Conservation (phyloP, 768 basidiomycete species). For the Porpolomopsis calyptriformis region DNA sequence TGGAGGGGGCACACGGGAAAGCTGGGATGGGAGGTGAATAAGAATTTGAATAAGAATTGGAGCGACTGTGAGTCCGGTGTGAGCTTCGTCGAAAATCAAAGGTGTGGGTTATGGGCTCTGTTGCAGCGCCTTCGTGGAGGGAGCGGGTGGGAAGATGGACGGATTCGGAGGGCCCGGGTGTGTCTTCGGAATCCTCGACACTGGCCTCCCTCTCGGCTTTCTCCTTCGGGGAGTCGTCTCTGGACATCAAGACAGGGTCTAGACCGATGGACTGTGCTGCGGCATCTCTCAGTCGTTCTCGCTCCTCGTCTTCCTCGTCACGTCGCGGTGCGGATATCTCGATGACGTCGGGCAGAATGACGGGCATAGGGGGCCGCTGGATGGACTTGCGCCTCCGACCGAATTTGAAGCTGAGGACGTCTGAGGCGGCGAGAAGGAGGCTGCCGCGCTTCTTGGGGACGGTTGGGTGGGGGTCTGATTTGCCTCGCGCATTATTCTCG, state of each 20-base stretch:
- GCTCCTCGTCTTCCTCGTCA: slow-evolving; percentile 61
- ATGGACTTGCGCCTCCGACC: slow-evolving; percentile 33
- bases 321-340: slow-evolving; percentile 49
- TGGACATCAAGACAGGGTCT: slow-evolving; percentile 35
- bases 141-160: neutral
- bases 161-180: slow-evolving; percentile 2
- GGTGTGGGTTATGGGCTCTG: slow-evolving; percentile 26
- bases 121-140: slow-evolving; percentile 17
- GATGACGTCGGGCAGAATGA: slow-evolving; percentile 58
- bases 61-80: slow-evolving; percentile 22
- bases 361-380: slow-evolving; percentile 26
- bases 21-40: slow-evolving; percentile 35
- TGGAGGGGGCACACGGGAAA: slow-evolving; percentile 49
- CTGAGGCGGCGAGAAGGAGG: slow-evolving; percentile 44
- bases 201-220: slow-evolving; percentile 26
- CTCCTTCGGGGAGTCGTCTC: slow-evolving; percentile 25
- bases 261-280: slow-evolving; percentile 73
- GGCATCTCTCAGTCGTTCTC: slow-evolving; percentile 61
- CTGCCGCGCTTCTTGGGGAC: slow-evolving; percentile 30
- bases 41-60: slow-evolving; percentile 26
- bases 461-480: slow-evolving; percentile 12
- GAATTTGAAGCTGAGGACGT: slow-evolving; percentile 39
- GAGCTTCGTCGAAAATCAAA: slow-evolving; percentile 34
- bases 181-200: slow-evolving; percentile 6
- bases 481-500: slow-evolving; percentile 14